phyloP scores from a whole-genome alignment of 1,139 yeast genomes.

The Kurtzmaniella quercitrusa region DNA sequence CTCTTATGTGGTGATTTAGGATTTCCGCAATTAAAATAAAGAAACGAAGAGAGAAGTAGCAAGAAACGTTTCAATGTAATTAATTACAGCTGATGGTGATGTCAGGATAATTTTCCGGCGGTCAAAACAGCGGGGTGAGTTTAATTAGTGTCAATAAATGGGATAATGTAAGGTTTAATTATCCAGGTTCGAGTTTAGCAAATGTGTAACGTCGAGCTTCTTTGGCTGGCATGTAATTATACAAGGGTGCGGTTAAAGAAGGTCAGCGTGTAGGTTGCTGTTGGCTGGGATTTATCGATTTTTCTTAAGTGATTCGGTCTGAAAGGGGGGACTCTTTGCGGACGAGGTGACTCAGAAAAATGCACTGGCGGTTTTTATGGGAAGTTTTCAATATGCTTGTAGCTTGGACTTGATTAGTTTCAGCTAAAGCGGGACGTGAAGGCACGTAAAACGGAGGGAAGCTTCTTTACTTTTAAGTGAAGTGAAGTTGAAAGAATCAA shows the following conservation, averaged over 20 bases:
- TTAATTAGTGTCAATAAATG: conserved; percentile 4
- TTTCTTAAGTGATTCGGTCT: neutral
- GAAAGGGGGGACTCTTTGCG: neutral
- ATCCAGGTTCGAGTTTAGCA: conserved; percentile 42
- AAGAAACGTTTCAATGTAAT: conserved; percentile 42
- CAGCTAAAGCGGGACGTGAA: too few relatives aligned
- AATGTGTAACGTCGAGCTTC: conserved; percentile 38
- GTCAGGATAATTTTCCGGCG: conserved; percentile 14
- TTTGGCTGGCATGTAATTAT: conserved; percentile 44
- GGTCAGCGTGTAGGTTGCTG: conserved; percentile 1
- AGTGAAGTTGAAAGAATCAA: neutral
- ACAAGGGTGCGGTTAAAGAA: neutral
- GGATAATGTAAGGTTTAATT: conserved; percentile 13
- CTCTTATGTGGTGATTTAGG: conserved; percentile 23
- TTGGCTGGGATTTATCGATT: neutral
- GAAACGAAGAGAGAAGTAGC: conserved; percentile 51
- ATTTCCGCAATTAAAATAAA: conserved; percentile 14
- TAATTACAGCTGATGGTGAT: conserved; percentile 21
- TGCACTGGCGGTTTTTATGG: neutral
- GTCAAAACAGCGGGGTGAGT: conserved; percentile 7
- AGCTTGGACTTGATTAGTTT: too few relatives aligned
- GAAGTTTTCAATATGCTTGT: neutral
- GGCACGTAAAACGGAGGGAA: too few relatives aligned
- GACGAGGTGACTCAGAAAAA: neutral
- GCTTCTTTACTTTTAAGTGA: neutral